Evolutionary conservation across 2,329 filamentous ascomycete species (phyloP).

Genomic region (Aspergillus udagawae): DNA sequence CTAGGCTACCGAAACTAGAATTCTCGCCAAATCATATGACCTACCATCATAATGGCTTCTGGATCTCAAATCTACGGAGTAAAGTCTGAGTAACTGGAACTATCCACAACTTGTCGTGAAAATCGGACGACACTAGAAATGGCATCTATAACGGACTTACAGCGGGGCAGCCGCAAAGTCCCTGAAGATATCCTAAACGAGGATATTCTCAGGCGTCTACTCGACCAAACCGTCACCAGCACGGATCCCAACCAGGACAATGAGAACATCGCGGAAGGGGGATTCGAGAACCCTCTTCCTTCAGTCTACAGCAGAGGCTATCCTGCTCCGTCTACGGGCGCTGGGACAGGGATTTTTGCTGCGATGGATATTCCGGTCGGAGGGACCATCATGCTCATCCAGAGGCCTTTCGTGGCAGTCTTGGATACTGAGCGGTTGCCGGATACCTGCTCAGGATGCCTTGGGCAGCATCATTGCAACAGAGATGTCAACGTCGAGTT

Average conservation of each 20-base stretch:
- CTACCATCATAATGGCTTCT: background rate
- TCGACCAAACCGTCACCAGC: background rate
- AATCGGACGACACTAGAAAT: slow-evolving; percentile 11
- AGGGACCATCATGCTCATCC: slow-evolving; percentile 46
- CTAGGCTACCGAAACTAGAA: background rate
- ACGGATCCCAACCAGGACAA: background rate
- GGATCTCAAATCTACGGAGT: background rate
- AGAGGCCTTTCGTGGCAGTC: slow-evolving; percentile 52
- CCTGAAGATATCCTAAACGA: background rate
- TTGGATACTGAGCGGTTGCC: slow-evolving; percentile 50
- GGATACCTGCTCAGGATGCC: slow-evolving; percentile 58
- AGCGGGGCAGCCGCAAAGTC: background rate
- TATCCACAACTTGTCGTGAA: background rate
- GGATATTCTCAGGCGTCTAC: background rate
- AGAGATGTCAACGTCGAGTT: slow-evolving; percentile 27
- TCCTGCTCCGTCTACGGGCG: slow-evolving; percentile 19
- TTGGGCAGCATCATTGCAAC: slow-evolving; percentile 34
- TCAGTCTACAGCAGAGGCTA: slow-evolving; percentile 22
- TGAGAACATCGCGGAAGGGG: background rate
- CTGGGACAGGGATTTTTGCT: slow-evolving; percentile 56
- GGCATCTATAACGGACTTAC: slow-evolving; percentile 5
- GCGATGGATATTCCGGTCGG: slow-evolving; percentile 45
- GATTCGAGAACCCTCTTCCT: slow-evolving; percentile 6
- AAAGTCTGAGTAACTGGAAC: background rate
- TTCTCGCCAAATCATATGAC: background rate